These are phyloP conservation scores for Obba rivulosa DNA, from an alignment of 768 basidiomycete genomes.

Conservation along the genomic window DNA sequence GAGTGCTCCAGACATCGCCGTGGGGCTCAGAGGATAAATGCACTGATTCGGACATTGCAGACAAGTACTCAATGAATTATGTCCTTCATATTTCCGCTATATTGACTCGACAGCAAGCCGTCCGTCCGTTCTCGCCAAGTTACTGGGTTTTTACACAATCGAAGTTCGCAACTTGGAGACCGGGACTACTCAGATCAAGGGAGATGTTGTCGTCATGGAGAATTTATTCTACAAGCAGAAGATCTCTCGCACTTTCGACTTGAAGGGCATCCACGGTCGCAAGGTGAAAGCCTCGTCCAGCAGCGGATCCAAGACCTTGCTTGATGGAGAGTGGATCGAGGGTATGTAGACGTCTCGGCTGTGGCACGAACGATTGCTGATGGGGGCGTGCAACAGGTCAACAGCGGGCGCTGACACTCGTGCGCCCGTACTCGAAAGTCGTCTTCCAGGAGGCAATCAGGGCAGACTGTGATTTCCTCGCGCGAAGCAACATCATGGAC, in stretches of 20 bases:
- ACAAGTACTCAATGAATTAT: constrained; percentile 72
- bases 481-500: constrained; percentile 80
- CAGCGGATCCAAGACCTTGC: constrained; percentile 52
- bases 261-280: constrained; percentile 79
- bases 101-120: constrained; percentile 64
- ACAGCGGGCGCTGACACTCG: constrained; percentile 55
- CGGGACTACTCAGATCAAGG: constrained; percentile 56
- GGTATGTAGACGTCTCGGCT: constrained; percentile 29
- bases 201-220: constrained; percentile 81
- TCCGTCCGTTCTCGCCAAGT: constrained; percentile 69
- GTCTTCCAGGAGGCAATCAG: constrained; percentile 64
- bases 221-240: constrained; percentile 73
- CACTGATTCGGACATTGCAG: constrained; percentile 39
- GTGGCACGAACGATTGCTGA: not conserved
- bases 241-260: constrained; percentile 66
- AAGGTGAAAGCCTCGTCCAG: constrained; percentile 51
- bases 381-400: constrained; percentile 39
- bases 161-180: constrained; percentile 71
- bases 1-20: constrained; percentile 26
- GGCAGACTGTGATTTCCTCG: constrained; percentile 69
- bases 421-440: constrained; percentile 70
- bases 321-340: constrained; percentile 86
- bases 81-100: constrained; percentile 75
- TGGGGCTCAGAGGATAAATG: too few relatives aligned
- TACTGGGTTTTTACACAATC: constrained; percentile 78